phyloP scores from a whole-genome alignment of 106 monocot genomes.

The Platanthera zijinensis region DNA sequence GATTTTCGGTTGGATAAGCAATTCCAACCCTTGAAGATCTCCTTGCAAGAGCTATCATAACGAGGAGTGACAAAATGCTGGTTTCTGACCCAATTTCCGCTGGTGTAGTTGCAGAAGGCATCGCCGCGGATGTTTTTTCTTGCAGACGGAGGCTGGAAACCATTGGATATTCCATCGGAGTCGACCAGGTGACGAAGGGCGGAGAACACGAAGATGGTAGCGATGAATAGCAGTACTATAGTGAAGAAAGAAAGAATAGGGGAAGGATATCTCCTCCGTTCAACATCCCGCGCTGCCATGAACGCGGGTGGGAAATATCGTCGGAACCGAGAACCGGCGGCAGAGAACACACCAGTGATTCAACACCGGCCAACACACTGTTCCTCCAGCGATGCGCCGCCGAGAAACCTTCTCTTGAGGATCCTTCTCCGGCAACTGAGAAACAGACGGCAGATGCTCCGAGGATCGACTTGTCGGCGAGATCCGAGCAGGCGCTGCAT shows the following conservation, averaged over 20 bases:
- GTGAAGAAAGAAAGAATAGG: neutral
- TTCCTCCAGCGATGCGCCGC: no score
- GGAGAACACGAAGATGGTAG: constrained; percentile 1
- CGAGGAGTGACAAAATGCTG: constrained; percentile 10
- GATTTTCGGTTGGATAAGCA: constrained; percentile 51
- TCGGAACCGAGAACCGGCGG: no score
- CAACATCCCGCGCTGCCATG: constrained; percentile 4
- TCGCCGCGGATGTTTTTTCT: neutral
- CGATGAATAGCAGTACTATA: neutral
- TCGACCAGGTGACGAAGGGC: neutral
- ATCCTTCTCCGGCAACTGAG: no score
- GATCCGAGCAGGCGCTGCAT: no score
- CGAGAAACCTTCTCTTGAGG: no score
- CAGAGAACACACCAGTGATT: no score
- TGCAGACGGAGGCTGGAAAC: neutral
- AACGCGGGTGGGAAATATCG: neutral
- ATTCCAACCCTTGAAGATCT: constrained; percentile 98
- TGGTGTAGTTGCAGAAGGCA: constrained; percentile 49
- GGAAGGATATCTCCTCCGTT: neutral
- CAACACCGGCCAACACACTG: no score
- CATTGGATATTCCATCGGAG: neutral
- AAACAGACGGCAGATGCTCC: no score
- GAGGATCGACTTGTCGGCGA: no score
- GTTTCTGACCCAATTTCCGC: constrained; percentile 45
- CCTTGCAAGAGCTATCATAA: constrained; percentile 64